Evolutionary conservation across 768 basidiomycete species (phyloP), one percentile per base, ranked within the genome.

Genomic region (Asterophora parasitica): DNA sequence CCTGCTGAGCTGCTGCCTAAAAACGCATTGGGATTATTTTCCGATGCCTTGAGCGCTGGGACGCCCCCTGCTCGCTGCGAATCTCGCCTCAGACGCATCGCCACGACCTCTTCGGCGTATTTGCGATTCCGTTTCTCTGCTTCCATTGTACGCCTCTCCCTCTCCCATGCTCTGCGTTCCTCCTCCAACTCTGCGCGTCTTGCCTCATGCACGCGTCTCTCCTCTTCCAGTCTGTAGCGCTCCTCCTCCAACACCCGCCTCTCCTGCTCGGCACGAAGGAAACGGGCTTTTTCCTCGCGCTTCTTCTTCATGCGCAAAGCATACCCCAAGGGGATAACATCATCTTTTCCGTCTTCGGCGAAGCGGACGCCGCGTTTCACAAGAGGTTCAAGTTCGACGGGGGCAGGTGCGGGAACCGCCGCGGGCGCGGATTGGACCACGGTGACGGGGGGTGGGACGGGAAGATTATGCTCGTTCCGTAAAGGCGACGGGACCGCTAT

Each of bases 281-380:
- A 85, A 36, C 65, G 75, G 36, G 81, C 82, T 68, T 85, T 85
- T 65, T 85, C 80, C 63, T 83, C 84, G 36, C 82, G 81, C 56
- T 79, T 79, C 71, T 82, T 83, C 69, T 81, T 83, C 62, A 77
- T 76, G 44, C 83, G 82, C 58, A 86, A 67, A n/a, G 82, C 76
- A 58, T 88, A 78, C 13, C 77, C 79, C 33, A 88, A 67, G 2
- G 88, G 88, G 53, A 85, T 71, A 43, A 71, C 70, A 61, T 88
- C 85, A 34, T 86, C 84, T 50, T 78, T 81, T 58, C 78, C 77
- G 56, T 79, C 77, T 54, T 83, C 81, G 26, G 74, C 79, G 51
- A 85, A 85, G 36, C 82, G 76, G 7, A 85, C 84, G 8, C 81
- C 80, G 32, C 81, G 76, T 59, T 75, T 76, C 43, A 69, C 65